Evolutionary conservation across 148 eudicot genomes (phyloP).

Genomic region (Simmondsia chinensis): DNA sequence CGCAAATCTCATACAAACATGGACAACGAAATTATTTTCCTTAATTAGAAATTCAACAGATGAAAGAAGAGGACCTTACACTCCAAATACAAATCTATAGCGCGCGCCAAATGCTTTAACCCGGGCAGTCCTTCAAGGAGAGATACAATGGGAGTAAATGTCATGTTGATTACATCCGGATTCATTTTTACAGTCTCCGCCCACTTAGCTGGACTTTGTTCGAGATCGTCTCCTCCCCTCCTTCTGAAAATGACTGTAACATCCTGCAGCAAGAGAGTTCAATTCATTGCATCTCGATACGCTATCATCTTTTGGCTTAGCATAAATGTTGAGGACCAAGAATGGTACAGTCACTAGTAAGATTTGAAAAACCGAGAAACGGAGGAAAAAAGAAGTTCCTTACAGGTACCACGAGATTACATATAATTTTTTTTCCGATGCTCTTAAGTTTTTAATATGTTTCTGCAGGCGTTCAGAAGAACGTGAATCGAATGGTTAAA

Average conservation of each 20-base stretch:
- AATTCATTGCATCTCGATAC: background rate
- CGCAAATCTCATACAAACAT: too few species aligned
- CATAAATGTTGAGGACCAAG: too few species aligned
- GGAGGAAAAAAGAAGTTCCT: too few species aligned
- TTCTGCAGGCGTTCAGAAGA: too few species aligned
- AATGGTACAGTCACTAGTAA: background rate
- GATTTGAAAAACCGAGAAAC: background rate
- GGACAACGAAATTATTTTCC: too few species aligned
- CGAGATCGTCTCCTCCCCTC: conserved; percentile 98
- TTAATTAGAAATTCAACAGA: conserved; percentile 7
- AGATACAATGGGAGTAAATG: conserved; percentile 77
- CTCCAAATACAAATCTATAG: conserved; percentile 88
- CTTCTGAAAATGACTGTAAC: conserved; percentile 91
- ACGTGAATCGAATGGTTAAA: too few species aligned
- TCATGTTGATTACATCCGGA: conserved; percentile 94
- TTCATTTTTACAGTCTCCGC: conserved; percentile 61
- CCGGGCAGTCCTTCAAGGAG: conserved; percentile 83
- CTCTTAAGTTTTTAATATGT: too few species aligned
- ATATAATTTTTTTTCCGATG: too few species aligned
- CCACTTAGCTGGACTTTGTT: conserved; percentile 88
- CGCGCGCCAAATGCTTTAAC: conserved; percentile 69
- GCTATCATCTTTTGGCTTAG: background rate
- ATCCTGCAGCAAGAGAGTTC: conserved; percentile 56
- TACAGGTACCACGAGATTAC: too few species aligned
- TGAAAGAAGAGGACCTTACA: conserved; percentile 60